A percentile compares a stretch with the other conserved stretches of the same genome.
Conservation (phyloP, 768 basidiomycete species). For the Dacryopinax primogenitus region DNA sequence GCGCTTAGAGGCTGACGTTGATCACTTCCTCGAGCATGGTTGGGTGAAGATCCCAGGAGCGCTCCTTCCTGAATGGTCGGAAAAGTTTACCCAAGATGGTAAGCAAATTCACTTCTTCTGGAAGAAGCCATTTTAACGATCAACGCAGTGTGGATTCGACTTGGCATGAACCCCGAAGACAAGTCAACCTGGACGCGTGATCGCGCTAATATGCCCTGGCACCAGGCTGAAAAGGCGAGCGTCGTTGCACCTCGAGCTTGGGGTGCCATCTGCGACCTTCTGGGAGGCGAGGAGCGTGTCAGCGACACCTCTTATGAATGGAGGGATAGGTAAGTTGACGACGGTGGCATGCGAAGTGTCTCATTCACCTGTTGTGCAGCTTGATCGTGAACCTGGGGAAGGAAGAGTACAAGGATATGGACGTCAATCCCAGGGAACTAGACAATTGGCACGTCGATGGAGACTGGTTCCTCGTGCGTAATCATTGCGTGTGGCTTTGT, state of each 20-base stretch:
- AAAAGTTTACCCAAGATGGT: slow-evolving; percentile 36
- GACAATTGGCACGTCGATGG: slow-evolving; percentile 44
- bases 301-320: slow-evolving; percentile 35
- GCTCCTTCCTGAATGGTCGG: slow-evolving; percentile 41
- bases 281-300: slow-evolving; percentile 48
- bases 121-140: slow-evolving; percentile 13
- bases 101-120: slow-evolving; percentile 27
- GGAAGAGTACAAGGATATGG: slow-evolving; percentile 25
- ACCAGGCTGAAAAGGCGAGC: slow-evolving; percentile 35
- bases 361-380: slow-evolving; percentile 21
- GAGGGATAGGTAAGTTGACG: neutral
- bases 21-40: slow-evolving; percentile 44
- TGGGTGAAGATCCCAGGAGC: slow-evolving; percentile 42
- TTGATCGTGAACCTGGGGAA: slow-evolving; percentile 53
- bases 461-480: slow-evolving; percentile 11
- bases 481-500: slow-evolving; percentile 1
- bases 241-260: slow-evolving; percentile 47
- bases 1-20: slow-evolving; percentile 31
- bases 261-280: slow-evolving; percentile 47
- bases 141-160: slow-evolving; percentile 10
- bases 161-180: slow-evolving; percentile 35
- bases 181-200: slow-evolving; percentile 44
- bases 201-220: slow-evolving; percentile 42
- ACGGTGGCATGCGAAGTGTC: neutral
- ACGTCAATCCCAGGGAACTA: slow-evolving; percentile 36